Evolutionary conservation across 805 yeast species (phyloP), one percentile per base, ranked within the genome.

Genomic region (Millerago galiae): DNA sequence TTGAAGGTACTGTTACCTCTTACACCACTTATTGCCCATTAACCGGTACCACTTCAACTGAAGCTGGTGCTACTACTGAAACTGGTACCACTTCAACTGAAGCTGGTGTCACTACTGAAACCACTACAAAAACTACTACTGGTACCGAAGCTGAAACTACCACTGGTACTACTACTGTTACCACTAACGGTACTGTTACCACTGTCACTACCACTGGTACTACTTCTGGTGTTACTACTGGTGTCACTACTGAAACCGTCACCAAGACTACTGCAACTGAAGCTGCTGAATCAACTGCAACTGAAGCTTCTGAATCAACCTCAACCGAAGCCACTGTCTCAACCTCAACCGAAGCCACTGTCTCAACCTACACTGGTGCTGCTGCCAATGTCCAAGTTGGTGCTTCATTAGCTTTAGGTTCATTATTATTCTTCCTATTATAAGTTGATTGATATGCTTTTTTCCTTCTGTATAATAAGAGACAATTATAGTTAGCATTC

Each of bases 351-450:
- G 31, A 29, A 32, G 44, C 40, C 17, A 13, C 43, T 16, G 43
- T 44, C 21, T 42, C 50, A 11, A 21, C 33, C 6, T 44, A 25
- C 43, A n/a, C 36, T 9, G 46, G 54, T 50, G 56, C 56, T 29
- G 58, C 51, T 44, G 49, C 50, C 37, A 48, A 50, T 48, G 46
- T 53, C 21, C 47, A 43, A 42, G 56, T 46, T 38, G 53, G 53
- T 49, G 38, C 44, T 37, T 45, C 59, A 38, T 44, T 54, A 27
- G 61, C 57, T 44, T 41, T 59, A 40, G 63, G 56, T 48, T 57
- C 59, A 45, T 50, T 59, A 41, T 50, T 59, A 30, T 55, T 47
- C 58, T 54, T 55, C 45, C 54, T 59, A 35, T 47, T 58, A 47
- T 57, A 53, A 51, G 52, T 44, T 38, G 41, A 38, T 18, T 31